Conservation (phyloP, 2,329 filamentous ascomycete genomes). For the Fusarium tjaetaba region DNA sequence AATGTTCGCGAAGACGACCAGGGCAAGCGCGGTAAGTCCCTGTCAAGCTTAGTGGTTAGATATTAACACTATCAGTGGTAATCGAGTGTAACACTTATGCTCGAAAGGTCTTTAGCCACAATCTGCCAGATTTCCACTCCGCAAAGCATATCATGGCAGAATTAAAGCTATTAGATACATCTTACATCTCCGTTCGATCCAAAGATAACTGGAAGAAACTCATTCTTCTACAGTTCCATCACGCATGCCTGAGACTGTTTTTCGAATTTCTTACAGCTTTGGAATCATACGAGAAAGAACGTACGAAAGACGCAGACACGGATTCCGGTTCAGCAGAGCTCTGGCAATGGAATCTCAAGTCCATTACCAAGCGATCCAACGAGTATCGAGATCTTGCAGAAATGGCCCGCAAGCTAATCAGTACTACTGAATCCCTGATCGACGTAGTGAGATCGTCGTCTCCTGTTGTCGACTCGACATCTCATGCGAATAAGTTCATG, state of each 20-base stretch:
- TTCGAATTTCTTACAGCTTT: not conserved
- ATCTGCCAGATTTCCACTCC: not conserved
- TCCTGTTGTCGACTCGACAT: rapidly evolving
- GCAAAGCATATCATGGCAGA: rapidly evolving
- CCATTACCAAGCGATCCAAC: rapidly evolving
- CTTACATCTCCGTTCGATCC: not conserved
- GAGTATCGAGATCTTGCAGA: not conserved
- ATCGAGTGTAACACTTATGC: not conserved
- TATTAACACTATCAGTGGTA: no score
- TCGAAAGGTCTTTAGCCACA: not conserved
- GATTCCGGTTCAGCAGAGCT: rapidly evolving
- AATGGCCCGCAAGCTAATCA: rapidly evolving
- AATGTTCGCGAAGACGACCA: no score
- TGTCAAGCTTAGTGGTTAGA: no score
- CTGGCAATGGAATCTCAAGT: not conserved
- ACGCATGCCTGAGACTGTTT: not conserved
- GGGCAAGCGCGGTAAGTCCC: no score
- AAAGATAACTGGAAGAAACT: not conserved
- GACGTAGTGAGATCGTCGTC: not conserved
- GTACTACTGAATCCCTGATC: rapidly evolving
- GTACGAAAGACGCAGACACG: rapidly evolving
- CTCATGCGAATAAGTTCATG: not conserved
- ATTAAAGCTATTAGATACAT: rapidly evolving
- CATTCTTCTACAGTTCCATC: not conserved
- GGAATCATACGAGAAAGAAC: not conserved